Evolutionary conservation across 345 rosid species (phyloP).

Genomic region (Brassica incana): DNA sequence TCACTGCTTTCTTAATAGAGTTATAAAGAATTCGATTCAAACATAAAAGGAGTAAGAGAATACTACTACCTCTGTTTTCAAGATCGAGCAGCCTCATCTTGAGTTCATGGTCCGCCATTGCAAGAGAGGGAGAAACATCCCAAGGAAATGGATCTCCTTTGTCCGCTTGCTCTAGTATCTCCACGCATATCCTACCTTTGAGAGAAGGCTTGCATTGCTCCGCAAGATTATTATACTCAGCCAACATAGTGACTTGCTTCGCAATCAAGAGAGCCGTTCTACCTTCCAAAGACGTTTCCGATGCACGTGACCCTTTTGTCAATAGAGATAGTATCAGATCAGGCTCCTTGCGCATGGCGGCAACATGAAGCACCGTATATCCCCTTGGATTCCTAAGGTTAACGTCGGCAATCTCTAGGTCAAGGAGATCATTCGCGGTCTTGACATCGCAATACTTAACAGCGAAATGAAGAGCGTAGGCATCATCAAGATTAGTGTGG

Average conservation of each 20-base stretch:
- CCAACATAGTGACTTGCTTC: conserved; percentile 60
- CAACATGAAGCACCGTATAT: conserved; percentile 73
- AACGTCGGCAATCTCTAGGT: conserved; percentile 68
- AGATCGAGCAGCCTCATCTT: conserved; percentile 57
- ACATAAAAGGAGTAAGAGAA: neutral
- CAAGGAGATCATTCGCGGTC: conserved; percentile 63
- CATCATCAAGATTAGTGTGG: conserved; percentile 63
- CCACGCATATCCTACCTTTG: conserved; percentile 64
- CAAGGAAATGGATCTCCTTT: conserved; percentile 55
- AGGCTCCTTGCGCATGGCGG: conserved; percentile 82
- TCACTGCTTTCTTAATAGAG: conserved; percentile 4
- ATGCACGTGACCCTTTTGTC: conserved; percentile 66
- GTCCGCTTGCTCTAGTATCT: conserved; percentile 70
- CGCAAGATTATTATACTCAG: conserved; percentile 46
- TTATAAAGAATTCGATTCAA: neutral
- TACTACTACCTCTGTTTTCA: conserved; percentile 69
- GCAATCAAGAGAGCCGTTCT: conserved; percentile 75
- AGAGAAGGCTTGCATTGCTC: conserved; percentile 59
- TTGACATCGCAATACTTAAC: conserved; percentile 77
- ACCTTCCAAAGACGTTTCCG: conserved; percentile 61
- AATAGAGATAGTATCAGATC: conserved; percentile 58
- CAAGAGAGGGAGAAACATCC: conserved; percentile 64
- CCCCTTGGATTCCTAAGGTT: conserved; percentile 65
- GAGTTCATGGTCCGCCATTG: conserved; percentile 61
- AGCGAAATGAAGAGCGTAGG: conserved; percentile 82